phyloP scores from a whole-genome alignment of 2,329 filamentous ascomycete species.

The Macroventuria anomochaeta region DNA sequence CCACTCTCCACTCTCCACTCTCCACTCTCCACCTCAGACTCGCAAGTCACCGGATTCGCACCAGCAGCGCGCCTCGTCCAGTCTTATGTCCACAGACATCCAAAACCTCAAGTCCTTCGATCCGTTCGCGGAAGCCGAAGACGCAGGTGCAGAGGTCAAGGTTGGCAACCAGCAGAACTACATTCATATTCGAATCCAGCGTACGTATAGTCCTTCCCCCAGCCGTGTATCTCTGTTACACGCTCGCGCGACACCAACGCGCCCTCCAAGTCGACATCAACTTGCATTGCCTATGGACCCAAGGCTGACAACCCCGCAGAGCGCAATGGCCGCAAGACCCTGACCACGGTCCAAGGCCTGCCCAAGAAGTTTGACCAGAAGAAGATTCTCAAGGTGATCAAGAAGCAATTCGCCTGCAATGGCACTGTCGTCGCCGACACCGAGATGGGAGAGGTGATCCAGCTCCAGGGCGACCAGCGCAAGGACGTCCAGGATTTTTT shows the following conservation, averaged over 20 bases:
- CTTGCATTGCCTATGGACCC: not conserved
- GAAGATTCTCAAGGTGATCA: slow-evolving; percentile 99
- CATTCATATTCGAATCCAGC: slow-evolving; percentile 99
- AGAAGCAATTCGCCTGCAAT: slow-evolving; percentile 99
- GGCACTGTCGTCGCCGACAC: slow-evolving; percentile 96
- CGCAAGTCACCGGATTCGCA: slow-evolving; percentile 12
- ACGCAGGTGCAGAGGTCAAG: slow-evolving; percentile 95
- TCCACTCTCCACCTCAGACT: slow-evolving; percentile 4
- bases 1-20: slow-evolving; percentile 12
- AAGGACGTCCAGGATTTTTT: slow-evolving; percentile 99
- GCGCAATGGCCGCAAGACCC: slow-evolving; percentile 99
- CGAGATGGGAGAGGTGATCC: slow-evolving; percentile 99
- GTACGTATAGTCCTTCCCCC: slow-evolving; percentile 64
- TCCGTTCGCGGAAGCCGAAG: slow-evolving; percentile 99
- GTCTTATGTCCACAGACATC: slow-evolving; percentile 48
- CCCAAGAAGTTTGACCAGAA: slow-evolving; percentile 99
- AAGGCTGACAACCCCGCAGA: slow-evolving; percentile 76
- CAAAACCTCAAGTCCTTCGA: slow-evolving; percentile 64
- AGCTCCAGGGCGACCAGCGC: slow-evolving; percentile 98
- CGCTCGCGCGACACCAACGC: not conserved
- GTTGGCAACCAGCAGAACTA: slow-evolving; percentile 91
- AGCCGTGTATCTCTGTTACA: not conserved
- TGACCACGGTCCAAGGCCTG: slow-evolving; percentile 99
- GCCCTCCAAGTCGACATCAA: not conserved
- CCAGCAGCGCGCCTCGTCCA: slow-evolving; percentile 40